Evolutionary conservation across 2,329 filamentous ascomycete species (phyloP).

Genomic region (Neofusicoccum kwambonambiense): DNA sequence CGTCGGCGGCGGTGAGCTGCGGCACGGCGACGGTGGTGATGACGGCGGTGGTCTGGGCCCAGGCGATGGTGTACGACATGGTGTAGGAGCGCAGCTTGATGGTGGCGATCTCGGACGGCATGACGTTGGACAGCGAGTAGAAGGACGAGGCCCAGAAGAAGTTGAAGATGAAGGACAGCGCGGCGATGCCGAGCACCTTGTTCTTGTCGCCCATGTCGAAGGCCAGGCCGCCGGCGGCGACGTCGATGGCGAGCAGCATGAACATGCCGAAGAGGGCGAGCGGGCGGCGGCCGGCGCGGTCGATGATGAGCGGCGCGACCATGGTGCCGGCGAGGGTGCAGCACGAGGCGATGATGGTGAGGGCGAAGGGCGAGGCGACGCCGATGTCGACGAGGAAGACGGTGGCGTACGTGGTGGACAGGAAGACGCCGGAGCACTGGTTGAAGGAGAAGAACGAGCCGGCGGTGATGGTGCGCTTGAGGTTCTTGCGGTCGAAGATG

Average conservation of each 20-base stretch:
- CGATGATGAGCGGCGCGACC: slow-evolving; percentile 61
- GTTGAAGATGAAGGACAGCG: slow-evolving; percentile 9
- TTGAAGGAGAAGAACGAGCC: slow-evolving; percentile 15
- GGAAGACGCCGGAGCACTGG: slow-evolving; percentile 28
- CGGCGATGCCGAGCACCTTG: slow-evolving; percentile 1
- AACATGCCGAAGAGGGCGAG: slow-evolving; percentile 39
- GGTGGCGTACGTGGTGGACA: slow-evolving; percentile 51
- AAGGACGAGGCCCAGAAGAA: slow-evolving; percentile 13
- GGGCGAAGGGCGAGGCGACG: slow-evolving; percentile 65
- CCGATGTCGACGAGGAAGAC: slow-evolving; percentile 78
- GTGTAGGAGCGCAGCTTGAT: slow-evolving; percentile 12
- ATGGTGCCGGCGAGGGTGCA: slow-evolving; percentile 51
- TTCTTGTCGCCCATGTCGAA: neutral
- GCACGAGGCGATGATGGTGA: slow-evolving; percentile 60
- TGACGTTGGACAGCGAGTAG: slow-evolving; percentile 11
- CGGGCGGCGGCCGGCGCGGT: slow-evolving; percentile 61
- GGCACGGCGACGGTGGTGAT: slow-evolving; percentile 11
- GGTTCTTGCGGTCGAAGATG: slow-evolving; percentile 35
- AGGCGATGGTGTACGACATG: slow-evolving; percentile 13
- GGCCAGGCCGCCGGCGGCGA: neutral
- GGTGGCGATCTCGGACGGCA: slow-evolving; percentile 9
- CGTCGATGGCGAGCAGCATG: slow-evolving; percentile 23
- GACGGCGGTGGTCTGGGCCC: slow-evolving; percentile 10
- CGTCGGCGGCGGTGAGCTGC: neutral
- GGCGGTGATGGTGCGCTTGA: slow-evolving; percentile 43